Evolutionary conservation across 331 rosid genomes (phyloP).

Genomic region (Spiraea crenata): DNA sequence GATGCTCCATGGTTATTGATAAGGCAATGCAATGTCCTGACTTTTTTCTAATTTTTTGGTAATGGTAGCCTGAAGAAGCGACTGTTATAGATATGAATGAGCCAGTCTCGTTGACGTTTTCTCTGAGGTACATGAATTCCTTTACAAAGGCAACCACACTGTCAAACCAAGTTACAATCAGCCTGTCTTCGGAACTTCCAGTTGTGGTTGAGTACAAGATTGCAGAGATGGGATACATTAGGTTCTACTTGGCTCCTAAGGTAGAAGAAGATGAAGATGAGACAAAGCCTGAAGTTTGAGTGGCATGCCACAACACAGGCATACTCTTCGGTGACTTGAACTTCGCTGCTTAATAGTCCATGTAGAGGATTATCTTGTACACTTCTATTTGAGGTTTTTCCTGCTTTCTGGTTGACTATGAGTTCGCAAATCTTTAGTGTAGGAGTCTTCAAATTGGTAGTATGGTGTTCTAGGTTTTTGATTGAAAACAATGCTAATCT

Average conservation of each 20-base stretch:
- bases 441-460: background rate
- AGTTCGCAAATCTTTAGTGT: conserved; percentile 6
- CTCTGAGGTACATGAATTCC: conserved; percentile 89
- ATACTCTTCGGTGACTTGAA: background rate
- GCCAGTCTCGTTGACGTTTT: conserved; percentile 82
- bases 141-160: conserved; percentile 88
- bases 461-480: background rate
- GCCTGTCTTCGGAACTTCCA: conserved; percentile 80
- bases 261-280: conserved; percentile 92
- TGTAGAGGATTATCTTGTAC: background rate
- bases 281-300: conserved; percentile 48
- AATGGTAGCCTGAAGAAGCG: conserved; percentile 85
- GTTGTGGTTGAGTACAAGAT: conserved; percentile 93
- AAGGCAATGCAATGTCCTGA: background rate
- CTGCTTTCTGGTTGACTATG: background rate
- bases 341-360: background rate
- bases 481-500: background rate
- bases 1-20: background rate
- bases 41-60: conserved; percentile 5
- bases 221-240: conserved; percentile 94
- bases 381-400: background rate
- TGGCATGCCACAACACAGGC: background rate
- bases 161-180: conserved; percentile 66
- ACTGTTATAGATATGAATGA: conserved; percentile 80
- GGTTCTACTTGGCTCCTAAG: conserved; percentile 95